Evolutionary conservation across 768 basidiomycete genomes (phyloP), one percentile per base, ranked within the genome.

Genomic region (Gymnopilus dilepis): DNA sequence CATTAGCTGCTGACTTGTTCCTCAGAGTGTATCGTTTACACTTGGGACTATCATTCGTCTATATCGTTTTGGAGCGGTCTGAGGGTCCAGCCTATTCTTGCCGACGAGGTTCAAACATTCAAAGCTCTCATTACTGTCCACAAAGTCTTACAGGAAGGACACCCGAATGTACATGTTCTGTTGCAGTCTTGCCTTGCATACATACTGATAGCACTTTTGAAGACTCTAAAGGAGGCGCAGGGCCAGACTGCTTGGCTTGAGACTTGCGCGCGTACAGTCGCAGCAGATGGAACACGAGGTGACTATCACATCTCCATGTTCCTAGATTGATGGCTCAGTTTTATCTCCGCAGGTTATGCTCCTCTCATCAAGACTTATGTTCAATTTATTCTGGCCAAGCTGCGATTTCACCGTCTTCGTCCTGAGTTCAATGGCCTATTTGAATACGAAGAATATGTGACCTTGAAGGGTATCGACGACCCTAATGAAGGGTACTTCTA

Each of bases 391-490:
- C 80, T 99, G 54, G 91, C 95, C 17, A 99, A 99, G 75, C 86
- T 99, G 41, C 85, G 95, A 41, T 99, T 99, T 76, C 97, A 99
- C 75, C 91, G 94, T 26, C 82, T 97, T 41, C 88, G 97, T 69
- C 93, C 94, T 2, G 97, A 99, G 74, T 99, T 99, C 80, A 99
- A 99, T 75, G 97, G 97, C 24, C 78, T 99, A 6, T 99, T 99
- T 72, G 97, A 99, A 76, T 99, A 99, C 69, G 96, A 99, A 72
- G 97, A 99, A 76, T 99, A 99, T 72, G 88, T 99, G 65, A 94
- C 94, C 22, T 79, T 99, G 70, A 97, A 97, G 76, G 95, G 94
- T 22, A 97, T 99, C 63, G 95, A 98, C 72, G 95, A 99, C 80
- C 97, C 97, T 8, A 98, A 99, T 73, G 97, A 99, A 80, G 97